A percentile compares a stretch with the other conserved stretches of the same genome.
These are phyloP conservation scores for Malassezia globosa DNA, from an alignment of 1,284 basidiomycete species.

Conservation along the genomic window DNA sequence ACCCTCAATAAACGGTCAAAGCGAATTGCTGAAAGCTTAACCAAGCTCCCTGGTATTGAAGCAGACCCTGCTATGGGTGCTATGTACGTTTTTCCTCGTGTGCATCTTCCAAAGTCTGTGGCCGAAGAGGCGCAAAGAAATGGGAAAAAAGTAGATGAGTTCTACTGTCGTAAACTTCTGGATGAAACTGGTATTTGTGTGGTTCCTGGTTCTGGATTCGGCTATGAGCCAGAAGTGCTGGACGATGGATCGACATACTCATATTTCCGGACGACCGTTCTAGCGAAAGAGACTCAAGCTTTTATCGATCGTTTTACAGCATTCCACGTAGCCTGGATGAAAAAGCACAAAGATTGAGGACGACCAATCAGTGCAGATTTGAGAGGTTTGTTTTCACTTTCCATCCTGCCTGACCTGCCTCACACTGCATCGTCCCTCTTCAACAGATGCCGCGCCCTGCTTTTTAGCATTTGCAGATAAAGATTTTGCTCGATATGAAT, in stretches of 20 bases:
- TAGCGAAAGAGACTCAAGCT: conserved; percentile 44
- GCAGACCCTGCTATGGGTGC: conserved; percentile 58
- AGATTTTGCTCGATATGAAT: too few species aligned
- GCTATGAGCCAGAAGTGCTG: conserved; percentile 22
- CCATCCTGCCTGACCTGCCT: too few species aligned
- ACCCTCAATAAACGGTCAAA: conserved; percentile 30
- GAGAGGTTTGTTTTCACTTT: too few species aligned
- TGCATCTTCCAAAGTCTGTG: conserved; percentile 53
- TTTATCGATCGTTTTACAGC: conserved; percentile 37
- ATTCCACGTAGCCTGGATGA: conserved; percentile 36
- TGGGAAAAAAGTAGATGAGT: conserved; percentile 39
- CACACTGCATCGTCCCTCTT: too few species aligned
- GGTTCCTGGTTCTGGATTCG: conserved; percentile 42
- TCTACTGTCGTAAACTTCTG: conserved; percentile 40
- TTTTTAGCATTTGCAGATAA: too few species aligned
- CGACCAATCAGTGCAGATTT: too few species aligned
- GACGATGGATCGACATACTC: conserved; percentile 24
- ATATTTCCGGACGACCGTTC: conserved; percentile 40
- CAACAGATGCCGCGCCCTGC: too few species aligned
- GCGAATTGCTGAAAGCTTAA: conserved; percentile 33
- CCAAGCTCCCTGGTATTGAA: conserved; percentile 28
- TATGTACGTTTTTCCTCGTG: conserved; percentile 70
- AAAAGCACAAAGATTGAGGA: too few species aligned
- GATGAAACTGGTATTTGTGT: conserved; percentile 45
- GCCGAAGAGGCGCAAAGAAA: conserved; percentile 27